Base-by-base conservation (phyloP, 441 rosid genomes). In the Populus hybrid region DNA sequence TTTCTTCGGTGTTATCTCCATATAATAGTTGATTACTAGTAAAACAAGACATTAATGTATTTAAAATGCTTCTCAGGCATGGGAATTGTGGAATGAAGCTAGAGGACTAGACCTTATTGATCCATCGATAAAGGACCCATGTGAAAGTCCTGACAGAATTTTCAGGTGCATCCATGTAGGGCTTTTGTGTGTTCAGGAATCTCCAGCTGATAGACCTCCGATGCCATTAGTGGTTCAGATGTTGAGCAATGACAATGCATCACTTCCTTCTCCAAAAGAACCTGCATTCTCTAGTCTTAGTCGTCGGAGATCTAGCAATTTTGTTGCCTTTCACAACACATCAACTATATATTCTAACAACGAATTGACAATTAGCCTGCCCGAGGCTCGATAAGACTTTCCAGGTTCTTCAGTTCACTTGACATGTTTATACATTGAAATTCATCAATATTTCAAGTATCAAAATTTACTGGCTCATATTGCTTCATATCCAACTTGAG, bases 201-300 rank as follows among this genome's bases (percentile, higher is more conserved):
- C 67, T n/a, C 32, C 28, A 19, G 11, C 10, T 19, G 67, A 64
- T 21, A 64, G 67, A 64, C 67, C 67, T 5, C 9, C 67, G 12
- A 64, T 64, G 67, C 67, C 67, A n/a, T 64, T 26, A 19, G 67
- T 9, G 24, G 32, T 64, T 23, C 32, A 3, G 28, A 64, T 64
- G 67, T 8, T 64, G 26, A 64, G 67, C 67, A 64, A 64, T 64
- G 67, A 64, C 67, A 64, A 64, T 9, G 67, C 67, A 19, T 64
- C 67, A 19, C 67, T 64, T 64, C 67, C 32, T 64, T 19, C 67
- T 19, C 67, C 67, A 23, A 64, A 64, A 64, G 67, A 64, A 26
- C 67, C 67, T 64, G 67, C 67, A 19, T 64, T 64, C 32, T n/a
- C 26, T 0, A 23, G 50, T 42, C 12, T 42, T 42, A 9, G 50